Percentiles rank a stretch among this genome's conserved stretches.
Evolutionary conservation across 1,284 basidiomycete species (phyloP).

Genomic region (Leccinum angustisporum): DNA sequence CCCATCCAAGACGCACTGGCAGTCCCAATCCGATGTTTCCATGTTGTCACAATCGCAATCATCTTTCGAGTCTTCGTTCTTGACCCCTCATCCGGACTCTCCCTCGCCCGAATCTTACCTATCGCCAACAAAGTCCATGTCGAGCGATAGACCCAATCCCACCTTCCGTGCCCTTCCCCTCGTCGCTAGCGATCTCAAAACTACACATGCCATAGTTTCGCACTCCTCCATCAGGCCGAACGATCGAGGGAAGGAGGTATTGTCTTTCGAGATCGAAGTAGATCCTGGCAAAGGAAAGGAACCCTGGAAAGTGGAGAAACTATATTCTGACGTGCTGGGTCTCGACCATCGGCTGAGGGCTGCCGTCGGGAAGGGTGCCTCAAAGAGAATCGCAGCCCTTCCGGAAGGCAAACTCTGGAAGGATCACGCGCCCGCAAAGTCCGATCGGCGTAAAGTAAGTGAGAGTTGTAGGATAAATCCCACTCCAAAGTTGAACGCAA

Average conservation of each 20-base stretch:
- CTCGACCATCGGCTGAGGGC: slow-evolving; percentile 73
- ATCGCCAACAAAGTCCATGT: slow-evolving; percentile 21
- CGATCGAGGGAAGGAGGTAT: slow-evolving; percentile 83
- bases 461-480: neutral
- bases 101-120: slow-evolving; percentile 35
- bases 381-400: slow-evolving; percentile 76
- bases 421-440: slow-evolving; percentile 94
- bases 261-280: slow-evolving; percentile 77
- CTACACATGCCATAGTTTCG: slow-evolving; percentile 61
- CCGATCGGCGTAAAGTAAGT: slow-evolving; percentile 89
- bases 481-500: slow-evolving; percentile 11
- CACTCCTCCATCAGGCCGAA: slow-evolving; percentile 81
- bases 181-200: slow-evolving; percentile 64
- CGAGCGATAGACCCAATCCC: slow-evolving; percentile 19
- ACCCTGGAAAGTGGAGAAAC: slow-evolving; percentile 90
- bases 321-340: slow-evolving; percentile 86
- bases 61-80: slow-evolving; percentile 24
- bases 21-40: slow-evolving; percentile 25
- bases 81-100: slow-evolving; percentile 27
- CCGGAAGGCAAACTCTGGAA: slow-evolving; percentile 95
- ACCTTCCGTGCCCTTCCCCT: slow-evolving; percentile 70
- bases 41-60: slow-evolving; percentile 29
- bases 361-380: slow-evolving; percentile 66
- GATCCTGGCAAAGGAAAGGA: slow-evolving; percentile 66
- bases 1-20: slow-evolving; percentile 24